These are phyloP conservation scores for Orbilia quercus DNA, from an alignment of 2,329 filamentous ascomycete genomes.

Conservation along the genomic window DNA sequence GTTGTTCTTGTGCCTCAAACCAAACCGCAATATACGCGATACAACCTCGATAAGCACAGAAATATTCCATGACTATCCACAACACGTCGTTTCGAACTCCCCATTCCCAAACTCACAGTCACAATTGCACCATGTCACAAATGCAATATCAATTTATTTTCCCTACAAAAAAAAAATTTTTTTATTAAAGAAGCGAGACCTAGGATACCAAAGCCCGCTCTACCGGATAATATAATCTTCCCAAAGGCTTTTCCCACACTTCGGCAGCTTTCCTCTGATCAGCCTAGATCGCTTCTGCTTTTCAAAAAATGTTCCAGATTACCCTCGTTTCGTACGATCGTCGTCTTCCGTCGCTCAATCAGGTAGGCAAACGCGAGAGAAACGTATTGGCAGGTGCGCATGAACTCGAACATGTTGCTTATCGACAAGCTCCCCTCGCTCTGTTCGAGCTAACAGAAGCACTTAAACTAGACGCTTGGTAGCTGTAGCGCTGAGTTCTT, in stretches of 20 bases:
- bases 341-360: constrained; percentile 8
- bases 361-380: constrained; percentile 12
- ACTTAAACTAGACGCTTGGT: too few species aligned
- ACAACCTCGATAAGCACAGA: too few species aligned
- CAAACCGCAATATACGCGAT: background rate
- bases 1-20: constrained; percentile 7
- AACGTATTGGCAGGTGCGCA: constrained; percentile 7
- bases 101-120: constrained; percentile 2
- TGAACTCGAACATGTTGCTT: background rate
- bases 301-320: background rate
- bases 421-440: background rate
- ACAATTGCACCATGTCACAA: constrained; percentile 15
- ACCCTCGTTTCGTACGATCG: background rate
- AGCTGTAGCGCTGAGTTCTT: too few species aligned
- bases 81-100: background rate
- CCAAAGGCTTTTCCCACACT: background rate
- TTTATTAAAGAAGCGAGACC: constrained; percentile 3
- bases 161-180: constrained; percentile 15
- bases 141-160: constrained; percentile 3
- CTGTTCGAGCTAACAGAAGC: too few species aligned
- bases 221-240: background rate
- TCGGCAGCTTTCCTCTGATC: constrained; percentile 6
- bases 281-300: background rate
- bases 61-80: background rate
- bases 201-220: constrained; percentile 4